Percentiles rank a stretch among this genome's conserved stretches.
Conservation (phyloP, 2,329 filamentous ascomycete genomes). For the Sporothrix phasma region DNA sequence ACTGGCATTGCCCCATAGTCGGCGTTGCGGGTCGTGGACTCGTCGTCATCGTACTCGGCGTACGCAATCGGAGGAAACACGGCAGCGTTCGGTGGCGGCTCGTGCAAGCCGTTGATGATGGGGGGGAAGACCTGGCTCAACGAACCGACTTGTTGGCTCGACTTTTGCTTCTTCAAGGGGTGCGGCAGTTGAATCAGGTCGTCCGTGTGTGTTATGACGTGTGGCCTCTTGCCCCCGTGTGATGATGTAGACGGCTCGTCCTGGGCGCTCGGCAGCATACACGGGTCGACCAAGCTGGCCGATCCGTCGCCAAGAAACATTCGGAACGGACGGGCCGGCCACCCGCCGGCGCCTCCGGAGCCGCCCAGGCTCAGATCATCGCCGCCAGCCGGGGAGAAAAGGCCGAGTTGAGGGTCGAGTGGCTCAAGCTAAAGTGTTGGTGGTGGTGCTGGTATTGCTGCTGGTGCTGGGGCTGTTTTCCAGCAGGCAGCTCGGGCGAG, state of each 20-base stretch:
- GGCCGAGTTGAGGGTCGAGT: neutral
- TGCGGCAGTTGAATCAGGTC: slow-evolving; percentile 55
- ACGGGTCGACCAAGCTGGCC: neutral
- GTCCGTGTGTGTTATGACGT: slow-evolving; percentile 37
- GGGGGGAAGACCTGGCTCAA: slow-evolving; percentile 41
- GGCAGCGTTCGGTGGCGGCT: slow-evolving; percentile 50
- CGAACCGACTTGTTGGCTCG: slow-evolving; percentile 37
- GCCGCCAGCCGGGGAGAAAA: neutral
- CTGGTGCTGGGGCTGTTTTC: slow-evolving; percentile 1
- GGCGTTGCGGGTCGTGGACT: slow-evolving; percentile 32
- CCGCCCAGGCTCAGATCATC: slow-evolving; percentile 2
- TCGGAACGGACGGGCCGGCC: slow-evolving; percentile 12
- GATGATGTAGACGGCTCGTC: slow-evolving; percentile 26
- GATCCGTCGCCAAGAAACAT: slow-evolving; percentile 9
- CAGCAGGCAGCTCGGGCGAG: slow-evolving; percentile 29
- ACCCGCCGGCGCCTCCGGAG: neutral
- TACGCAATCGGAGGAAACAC: slow-evolving; percentile 56
- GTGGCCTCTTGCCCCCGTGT: slow-evolving; percentile 15
- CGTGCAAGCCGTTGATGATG: slow-evolving; percentile 54
- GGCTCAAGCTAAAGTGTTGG: neutral
- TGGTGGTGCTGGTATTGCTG: neutral
- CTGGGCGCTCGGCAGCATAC: slow-evolving; percentile 21
- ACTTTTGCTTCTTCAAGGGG: slow-evolving; percentile 54
- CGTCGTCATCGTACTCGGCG: slow-evolving; percentile 42
- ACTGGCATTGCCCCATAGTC: slow-evolving; percentile 29